Evolutionary conservation across 306 rosid species (phyloP).

Genomic region (Dryas alaskensis): DNA sequence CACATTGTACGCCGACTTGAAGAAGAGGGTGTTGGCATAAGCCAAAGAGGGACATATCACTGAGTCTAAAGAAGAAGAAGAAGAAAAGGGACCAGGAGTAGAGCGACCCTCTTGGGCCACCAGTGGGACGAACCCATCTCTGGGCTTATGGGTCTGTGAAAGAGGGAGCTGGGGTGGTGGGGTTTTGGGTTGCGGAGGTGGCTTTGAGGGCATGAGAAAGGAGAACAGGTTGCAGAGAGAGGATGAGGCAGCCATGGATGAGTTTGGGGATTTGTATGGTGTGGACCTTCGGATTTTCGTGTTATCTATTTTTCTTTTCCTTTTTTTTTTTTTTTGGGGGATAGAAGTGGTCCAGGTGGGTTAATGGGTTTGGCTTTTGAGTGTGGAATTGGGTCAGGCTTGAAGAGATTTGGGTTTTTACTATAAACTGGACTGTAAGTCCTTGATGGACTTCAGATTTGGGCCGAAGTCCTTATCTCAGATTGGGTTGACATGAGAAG

Average conservation of each 20-base stretch:
- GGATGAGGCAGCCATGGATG: conserved; percentile 67
- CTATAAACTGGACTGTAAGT: not conserved
- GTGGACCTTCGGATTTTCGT: conserved; percentile 7
- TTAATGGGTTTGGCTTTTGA: not conserved
- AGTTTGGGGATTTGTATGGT: not conserved
- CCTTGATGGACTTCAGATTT: not conserved
- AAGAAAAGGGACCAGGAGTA: not conserved
- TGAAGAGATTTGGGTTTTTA: not conserved
- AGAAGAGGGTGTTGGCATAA: conserved; percentile 45
- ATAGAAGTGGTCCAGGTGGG: not conserved
- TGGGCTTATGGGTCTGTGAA: conserved; percentile 27
- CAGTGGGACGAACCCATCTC: conserved; percentile 23
- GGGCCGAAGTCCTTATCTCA: not conserved
- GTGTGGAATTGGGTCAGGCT: not conserved
- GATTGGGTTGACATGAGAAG: no score
- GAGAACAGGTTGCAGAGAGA: conserved; percentile 60
- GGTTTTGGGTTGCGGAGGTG: conserved; percentile 33
- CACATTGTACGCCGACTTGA: conserved; percentile 56
- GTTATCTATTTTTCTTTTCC: not conserved
- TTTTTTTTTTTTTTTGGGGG: not conserved
- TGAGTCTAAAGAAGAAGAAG: conserved; percentile 42
- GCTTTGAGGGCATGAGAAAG: conserved; percentile 54
- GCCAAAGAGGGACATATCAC: conserved; percentile 60
- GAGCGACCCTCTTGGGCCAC: conserved; percentile 20
- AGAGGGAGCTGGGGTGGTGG: conserved; percentile 40